Percentiles rank a stretch among this genome's conserved stretches.
Evolutionary conservation across 2,329 filamentous ascomycete genomes (phyloP).

Genomic region (Bipolaris victoriae): DNA sequence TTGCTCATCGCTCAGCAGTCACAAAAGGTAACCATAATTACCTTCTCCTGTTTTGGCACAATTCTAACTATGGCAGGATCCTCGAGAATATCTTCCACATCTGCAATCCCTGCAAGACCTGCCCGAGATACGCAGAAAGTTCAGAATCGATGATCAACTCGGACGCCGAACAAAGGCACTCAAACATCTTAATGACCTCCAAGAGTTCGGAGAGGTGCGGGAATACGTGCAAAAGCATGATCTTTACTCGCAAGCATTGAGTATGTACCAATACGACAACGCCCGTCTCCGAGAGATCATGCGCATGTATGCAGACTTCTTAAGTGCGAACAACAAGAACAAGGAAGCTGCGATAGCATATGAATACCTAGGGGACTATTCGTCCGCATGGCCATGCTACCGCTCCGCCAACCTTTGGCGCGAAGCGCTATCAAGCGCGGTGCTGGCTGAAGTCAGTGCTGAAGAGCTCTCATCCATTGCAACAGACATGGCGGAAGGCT

Average conservation of each 20-base stretch:
- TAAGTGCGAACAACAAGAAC: slow-evolving; percentile 76
- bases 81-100: slow-evolving; percentile 93
- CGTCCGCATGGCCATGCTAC: slow-evolving; percentile 80
- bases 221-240: slow-evolving; percentile 78
- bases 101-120: slow-evolving; percentile 84
- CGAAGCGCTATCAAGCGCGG: slow-evolving; percentile 82
- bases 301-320: slow-evolving; percentile 76
- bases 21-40: slow-evolving; percentile 65
- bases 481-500: slow-evolving; percentile 74
- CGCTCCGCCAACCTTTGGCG: slow-evolving; percentile 87
- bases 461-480: slow-evolving; percentile 71
- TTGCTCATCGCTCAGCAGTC: slow-evolving; percentile 93
- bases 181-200: slow-evolving; percentile 72
- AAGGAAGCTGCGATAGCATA: slow-evolving; percentile 89
- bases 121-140: slow-evolving; percentile 72
- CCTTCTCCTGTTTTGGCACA: background rate
- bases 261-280: slow-evolving; percentile 82
- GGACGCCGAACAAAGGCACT: slow-evolving; percentile 78
- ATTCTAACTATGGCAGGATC: slow-evolving; percentile 61
- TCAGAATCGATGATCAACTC: slow-evolving; percentile 88
- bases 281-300: slow-evolving; percentile 72
- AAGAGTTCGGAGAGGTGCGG: slow-evolving; percentile 77
- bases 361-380: slow-evolving; percentile 79
- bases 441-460: slow-evolving; percentile 64
- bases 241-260: slow-evolving; percentile 78